Evolutionary conservation across 2,329 filamentous ascomycete species (phyloP).

Genomic region (Cladosporium sp.): DNA sequence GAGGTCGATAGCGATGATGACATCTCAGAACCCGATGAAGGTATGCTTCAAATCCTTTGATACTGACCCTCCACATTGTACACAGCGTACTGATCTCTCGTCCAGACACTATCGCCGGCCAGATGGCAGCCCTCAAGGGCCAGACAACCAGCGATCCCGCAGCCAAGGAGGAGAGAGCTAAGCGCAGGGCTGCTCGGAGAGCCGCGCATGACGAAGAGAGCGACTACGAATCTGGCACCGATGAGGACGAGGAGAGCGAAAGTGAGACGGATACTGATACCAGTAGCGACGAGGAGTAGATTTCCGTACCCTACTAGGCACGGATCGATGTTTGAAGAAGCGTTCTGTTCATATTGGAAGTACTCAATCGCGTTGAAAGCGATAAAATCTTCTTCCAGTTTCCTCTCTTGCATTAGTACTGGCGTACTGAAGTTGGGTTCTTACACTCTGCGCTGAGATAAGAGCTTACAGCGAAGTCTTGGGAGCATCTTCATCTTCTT

Average conservation of each 20-base stretch:
- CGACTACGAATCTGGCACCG: conserved; percentile 34
- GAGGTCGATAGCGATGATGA: conserved; percentile 73
- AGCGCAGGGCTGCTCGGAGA: conserved; percentile 10
- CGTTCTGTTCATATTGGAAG: background rate
- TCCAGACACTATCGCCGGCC: conserved; percentile 35
- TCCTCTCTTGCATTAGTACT: background rate
- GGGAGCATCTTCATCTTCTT: too few relatives aligned
- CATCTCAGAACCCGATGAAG: conserved; percentile 96
- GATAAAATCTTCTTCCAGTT: background rate
- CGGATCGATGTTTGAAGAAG: background rate
- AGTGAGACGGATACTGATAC: conserved; percentile 63
- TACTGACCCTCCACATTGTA: too few relatives aligned
- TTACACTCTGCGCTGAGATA: too few relatives aligned
- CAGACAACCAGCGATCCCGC: conserved; percentile 25
- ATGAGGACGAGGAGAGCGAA: conserved; percentile 33
- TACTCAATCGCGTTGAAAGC: background rate
- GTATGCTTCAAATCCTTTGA: conserved; percentile 52
- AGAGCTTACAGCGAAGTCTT: too few relatives aligned
- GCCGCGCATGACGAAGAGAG: conserved; percentile 23
- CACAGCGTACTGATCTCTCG: conserved; percentile 15
- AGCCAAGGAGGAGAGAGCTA: conserved; percentile 11
- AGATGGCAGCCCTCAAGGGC: conserved; percentile 35
- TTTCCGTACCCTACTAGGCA: background rate
- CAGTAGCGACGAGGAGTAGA: conserved; percentile 68
- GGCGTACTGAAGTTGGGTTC: background rate